These are phyloP conservation scores for Aegle marmelos DNA, from an alignment of 345 rosid species.

Conservation along the genomic window DNA sequence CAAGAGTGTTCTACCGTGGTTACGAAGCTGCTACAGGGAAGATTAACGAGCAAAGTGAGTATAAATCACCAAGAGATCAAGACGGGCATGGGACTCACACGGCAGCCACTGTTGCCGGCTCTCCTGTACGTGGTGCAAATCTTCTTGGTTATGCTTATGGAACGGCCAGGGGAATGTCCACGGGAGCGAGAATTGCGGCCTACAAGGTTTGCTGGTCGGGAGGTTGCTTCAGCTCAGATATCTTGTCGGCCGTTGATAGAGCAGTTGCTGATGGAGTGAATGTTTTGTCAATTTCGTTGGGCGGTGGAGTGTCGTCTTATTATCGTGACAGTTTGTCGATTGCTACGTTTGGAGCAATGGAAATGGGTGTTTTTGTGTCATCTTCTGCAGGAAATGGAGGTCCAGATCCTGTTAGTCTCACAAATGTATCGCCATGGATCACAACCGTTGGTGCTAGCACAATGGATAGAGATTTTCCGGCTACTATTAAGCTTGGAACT, in stretches of 20 bases:
- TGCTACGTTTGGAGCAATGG: conserved; percentile 84
- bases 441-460: conserved; percentile 83
- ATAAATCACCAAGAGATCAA: conserved; percentile 65
- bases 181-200: conserved; percentile 66
- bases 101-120: conserved; percentile 72
- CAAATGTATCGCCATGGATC: conserved; percentile 82
- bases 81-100: conserved; percentile 91
- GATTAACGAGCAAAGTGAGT: conserved; percentile 57
- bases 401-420: conserved; percentile 58
- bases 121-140: conserved; percentile 54
- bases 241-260: conserved; percentile 66
- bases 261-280: conserved; percentile 79
- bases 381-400: conserved; percentile 80
- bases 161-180: conserved; percentile 80
- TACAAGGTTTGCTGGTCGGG: conserved; percentile 79
- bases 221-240: conserved; percentile 75
- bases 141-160: conserved; percentile 73
- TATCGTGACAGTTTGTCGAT: conserved; percentile 59
- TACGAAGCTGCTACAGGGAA: conserved; percentile 63
- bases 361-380: conserved; percentile 74
- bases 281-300: conserved; percentile 68
- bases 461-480: conserved; percentile 75
- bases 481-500: conserved; percentile 49
- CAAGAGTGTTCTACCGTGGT: conserved; percentile 54
- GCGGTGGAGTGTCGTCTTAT: conserved; percentile 69